These are phyloP conservation scores for Schrenkiella parvula DNA, from an alignment of 345 rosid species.

Conservation along the genomic window DNA sequence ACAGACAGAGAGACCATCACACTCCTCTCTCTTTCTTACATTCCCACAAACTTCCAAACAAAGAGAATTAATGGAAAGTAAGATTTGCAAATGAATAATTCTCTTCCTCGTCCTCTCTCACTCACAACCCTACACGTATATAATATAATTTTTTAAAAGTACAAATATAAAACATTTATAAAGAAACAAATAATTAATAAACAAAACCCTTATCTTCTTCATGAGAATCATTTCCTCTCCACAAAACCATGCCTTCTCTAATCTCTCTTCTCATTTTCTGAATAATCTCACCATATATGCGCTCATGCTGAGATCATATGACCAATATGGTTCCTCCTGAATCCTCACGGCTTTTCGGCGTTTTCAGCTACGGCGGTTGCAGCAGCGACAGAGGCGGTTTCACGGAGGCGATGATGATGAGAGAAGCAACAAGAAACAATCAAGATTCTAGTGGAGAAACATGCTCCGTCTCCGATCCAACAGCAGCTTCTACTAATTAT, in stretches of 20 bases:
- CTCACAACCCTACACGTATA: conserved; percentile 28
- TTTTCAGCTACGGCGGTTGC: conserved; percentile 24
- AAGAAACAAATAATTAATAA: conserved; percentile 16
- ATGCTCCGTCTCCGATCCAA: conserved; percentile 49
- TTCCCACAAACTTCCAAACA: conserved; percentile 85
- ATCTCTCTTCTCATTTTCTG: conserved; percentile 20
- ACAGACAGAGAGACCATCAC: conserved; percentile 33
- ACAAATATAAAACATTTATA: not conserved
- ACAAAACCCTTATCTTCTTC: conserved; percentile 43
- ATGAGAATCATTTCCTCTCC: conserved; percentile 47
- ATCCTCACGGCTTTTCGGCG: conserved; percentile 28
- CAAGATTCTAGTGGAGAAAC: conserved; percentile 38
- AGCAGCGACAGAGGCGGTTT: conserved; percentile 37
- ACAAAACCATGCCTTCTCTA: conserved; percentile 40
- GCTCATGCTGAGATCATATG: conserved; percentile 40
- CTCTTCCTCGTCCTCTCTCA: conserved; percentile 33
- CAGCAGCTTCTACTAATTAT: conserved; percentile 10
- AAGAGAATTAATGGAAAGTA: conserved; percentile 90
- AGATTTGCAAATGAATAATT: conserved; percentile 49
- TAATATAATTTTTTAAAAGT: not conserved
- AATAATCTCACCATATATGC: conserved; percentile 5
- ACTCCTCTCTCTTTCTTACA: conserved; percentile 40
- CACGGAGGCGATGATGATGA: conserved; percentile 16
- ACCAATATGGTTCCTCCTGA: conserved; percentile 67
- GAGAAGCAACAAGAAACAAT: conserved; percentile 29